Evolutionary conservation across 2,329 filamentous ascomycete species (phyloP), one percentile per base, ranked within the genome.

Genomic region (Kalaharituber pfeilii): DNA sequence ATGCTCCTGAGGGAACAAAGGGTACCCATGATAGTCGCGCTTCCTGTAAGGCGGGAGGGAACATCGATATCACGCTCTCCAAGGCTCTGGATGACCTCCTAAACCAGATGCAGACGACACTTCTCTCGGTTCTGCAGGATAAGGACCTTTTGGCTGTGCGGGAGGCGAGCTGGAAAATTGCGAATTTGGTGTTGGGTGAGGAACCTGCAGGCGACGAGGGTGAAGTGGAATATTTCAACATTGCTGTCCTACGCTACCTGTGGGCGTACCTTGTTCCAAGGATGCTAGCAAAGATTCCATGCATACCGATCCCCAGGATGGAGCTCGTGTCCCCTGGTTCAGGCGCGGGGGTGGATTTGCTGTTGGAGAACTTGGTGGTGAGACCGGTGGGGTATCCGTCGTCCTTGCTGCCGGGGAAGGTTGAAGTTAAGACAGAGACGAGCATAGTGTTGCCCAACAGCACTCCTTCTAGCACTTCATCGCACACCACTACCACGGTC

Each of bases 31-130:
- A n/a, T n/a, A n/a, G n/a, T n/a, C n/a, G n/a, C n/a, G n/a, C n/a
- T n/a, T n/a, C n/a, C n/a, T n/a, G n/a, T n/a, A n/a, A n/a, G n/a
- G n/a, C n/a, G n/a, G n/a, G n/a, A 39, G 33, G 20, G 20, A 77
- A 80, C 1, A 74, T 73, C 0, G 79, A 82, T 42, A 82, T 83
- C 1, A 77, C 75, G 3, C 71, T 94, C 2, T 76, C 79, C 13
- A 73, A 82, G 18, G 85, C 94, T 60, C 68, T 94, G 13, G 82
- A 91, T 53, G 73, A 73, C 0, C 73, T 94, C 50, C 70, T 94
- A 3, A 71, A 73, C 24, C 84, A 89, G 65, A 65, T 81, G 0
- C 79, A 84, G 59, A 68, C 70, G 24, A 86, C 87, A 0, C 70
- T 88, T 52, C 69, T 75, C 30, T 80, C 84, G 1, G 79, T 89